Evolutionary conservation across 768 basidiomycete species (phyloP).

Genomic region (Mycena alexandri): DNA sequence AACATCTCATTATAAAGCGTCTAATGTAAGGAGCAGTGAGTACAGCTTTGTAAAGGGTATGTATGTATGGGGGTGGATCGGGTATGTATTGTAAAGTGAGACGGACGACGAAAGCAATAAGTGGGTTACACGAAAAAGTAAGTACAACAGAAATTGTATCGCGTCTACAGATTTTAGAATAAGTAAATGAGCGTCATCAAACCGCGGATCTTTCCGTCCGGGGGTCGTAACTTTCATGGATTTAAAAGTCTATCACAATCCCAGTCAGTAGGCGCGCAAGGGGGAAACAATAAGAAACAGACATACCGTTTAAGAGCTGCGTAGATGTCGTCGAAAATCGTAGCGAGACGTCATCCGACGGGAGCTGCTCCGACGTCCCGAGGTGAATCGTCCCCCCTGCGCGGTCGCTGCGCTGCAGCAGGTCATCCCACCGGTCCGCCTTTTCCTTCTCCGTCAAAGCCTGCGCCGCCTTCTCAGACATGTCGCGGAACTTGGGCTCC

Average conservation of each 20-base stretch:
- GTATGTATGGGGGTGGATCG: background rate
- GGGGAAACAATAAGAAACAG: background rate
- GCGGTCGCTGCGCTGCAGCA: conserved; percentile 72
- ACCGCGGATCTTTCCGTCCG: conserved; percentile 24
- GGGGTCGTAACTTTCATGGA: conserved; percentile 25
- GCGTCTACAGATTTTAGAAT: conserved; percentile 29
- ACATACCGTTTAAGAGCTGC: conserved; percentile 34
- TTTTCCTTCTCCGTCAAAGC: conserved; percentile 78
- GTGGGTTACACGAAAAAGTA: conserved; percentile 3
- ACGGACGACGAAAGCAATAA: background rate
- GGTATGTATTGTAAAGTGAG: conserved; percentile 22
- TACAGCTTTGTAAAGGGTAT: conserved; percentile 21
- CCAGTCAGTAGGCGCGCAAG: background rate
- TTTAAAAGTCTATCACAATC: conserved; percentile 20
- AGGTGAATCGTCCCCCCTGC: conserved; percentile 84
- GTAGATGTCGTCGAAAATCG: conserved; percentile 32
- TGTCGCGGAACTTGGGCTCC: conserved; percentile 61
- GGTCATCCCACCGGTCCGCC: conserved; percentile 75
- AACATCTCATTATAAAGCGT: conserved; percentile 1
- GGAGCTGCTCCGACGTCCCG: conserved; percentile 41
- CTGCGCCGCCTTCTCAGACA: conserved; percentile 51
- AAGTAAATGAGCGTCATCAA: conserved; percentile 15
- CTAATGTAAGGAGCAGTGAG: conserved; percentile 6
- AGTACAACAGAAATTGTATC: conserved; percentile 16
- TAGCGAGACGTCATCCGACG: conserved; percentile 34